phyloP scores from a whole-genome alignment of 1,284 basidiomycete genomes.

The Trichosporon sp. region DNA sequence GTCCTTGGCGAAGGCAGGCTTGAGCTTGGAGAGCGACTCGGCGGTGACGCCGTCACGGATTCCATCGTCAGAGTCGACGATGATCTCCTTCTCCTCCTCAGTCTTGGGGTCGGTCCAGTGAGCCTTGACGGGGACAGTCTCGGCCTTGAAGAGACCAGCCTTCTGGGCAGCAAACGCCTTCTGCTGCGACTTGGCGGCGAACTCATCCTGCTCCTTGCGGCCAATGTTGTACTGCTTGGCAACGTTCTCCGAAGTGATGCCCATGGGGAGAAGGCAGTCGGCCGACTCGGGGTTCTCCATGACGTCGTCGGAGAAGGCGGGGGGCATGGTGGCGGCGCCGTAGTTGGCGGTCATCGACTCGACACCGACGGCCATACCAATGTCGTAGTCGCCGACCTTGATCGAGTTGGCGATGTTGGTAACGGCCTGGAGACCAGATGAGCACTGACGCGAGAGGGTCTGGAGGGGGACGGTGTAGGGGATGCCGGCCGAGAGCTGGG shows the following conservation, averaged over 20 bases:
- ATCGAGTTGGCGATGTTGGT: conserved; percentile 91
- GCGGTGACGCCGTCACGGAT: conserved; percentile 87
- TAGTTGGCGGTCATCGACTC: conserved; percentile 93
- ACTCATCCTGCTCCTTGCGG: conserved; percentile 80
- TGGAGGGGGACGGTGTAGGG: conserved; percentile 78
- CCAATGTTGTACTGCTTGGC: conserved; percentile 77
- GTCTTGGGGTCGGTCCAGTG: conserved; percentile 78
- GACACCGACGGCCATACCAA: conserved; percentile 93
- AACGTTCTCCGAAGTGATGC: conserved; percentile 95
- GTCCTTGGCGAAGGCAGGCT: conserved; percentile 85
- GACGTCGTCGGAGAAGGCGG: conserved; percentile 77
- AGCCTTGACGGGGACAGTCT: conserved; percentile 82
- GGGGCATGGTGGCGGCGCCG: conserved; percentile 70
- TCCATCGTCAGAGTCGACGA: conserved; percentile 88
- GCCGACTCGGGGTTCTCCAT: conserved; percentile 76
- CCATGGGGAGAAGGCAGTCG: conserved; percentile 91
- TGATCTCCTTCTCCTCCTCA: conserved; percentile 73
- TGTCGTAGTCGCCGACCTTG: conserved; percentile 77
- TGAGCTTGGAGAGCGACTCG: conserved; percentile 84
- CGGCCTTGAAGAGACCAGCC: conserved; percentile 85
- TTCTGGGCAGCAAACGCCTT: conserved; percentile 85
- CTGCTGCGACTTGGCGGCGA: conserved; percentile 77
- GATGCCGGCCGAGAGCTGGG: conserved; percentile 86
- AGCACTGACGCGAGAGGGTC: conserved; percentile 94
- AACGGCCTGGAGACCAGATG: conserved; percentile 84